phyloP scores from a whole-genome alignment of 805 yeast species.

The Cephaloascus albidus region DNA sequence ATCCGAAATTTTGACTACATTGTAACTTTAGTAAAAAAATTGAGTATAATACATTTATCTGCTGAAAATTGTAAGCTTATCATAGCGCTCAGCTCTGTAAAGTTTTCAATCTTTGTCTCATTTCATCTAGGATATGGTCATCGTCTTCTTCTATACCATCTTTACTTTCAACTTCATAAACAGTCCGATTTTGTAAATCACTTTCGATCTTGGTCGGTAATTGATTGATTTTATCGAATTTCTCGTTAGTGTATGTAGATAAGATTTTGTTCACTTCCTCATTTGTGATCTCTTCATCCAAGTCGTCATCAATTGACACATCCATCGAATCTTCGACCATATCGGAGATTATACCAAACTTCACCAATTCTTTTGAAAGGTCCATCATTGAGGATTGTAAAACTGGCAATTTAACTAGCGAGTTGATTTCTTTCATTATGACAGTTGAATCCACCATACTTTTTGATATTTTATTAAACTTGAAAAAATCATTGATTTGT shows the following conservation, averaged over 20 bases:
- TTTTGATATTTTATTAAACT: constrained; percentile 72
- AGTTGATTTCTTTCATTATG: constrained; percentile 84
- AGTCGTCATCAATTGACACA: constrained; percentile 48
- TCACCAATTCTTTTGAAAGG: constrained; percentile 77
- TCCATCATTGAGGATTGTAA: constrained; percentile 77
- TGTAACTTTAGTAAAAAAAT: no score
- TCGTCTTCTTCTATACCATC: constrained; percentile 44
- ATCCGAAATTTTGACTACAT: neutral
- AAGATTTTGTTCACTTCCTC: constrained; percentile 57
- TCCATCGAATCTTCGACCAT: constrained; percentile 93
- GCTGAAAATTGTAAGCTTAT: no score
- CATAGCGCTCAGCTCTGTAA: constrained; percentile 42
- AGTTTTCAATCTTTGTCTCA: constrained; percentile 85
- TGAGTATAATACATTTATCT: neutral
- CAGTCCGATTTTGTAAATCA: constrained; percentile 1
- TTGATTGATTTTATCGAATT: constrained; percentile 23
- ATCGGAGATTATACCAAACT: constrained; percentile 81
- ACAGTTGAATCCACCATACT: constrained; percentile 71
- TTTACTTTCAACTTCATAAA: neutral
- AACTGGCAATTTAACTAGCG: constrained; percentile 69
- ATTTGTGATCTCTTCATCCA: constrained; percentile 52
- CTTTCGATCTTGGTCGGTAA: constrained; percentile 20
- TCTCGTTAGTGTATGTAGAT: constrained; percentile 32
- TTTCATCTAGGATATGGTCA: constrained; percentile 65
- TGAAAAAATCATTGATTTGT: constrained; percentile 89